Conservation (phyloP, 2,329 filamentous ascomycete species). For the Pseudocercospora musae region DNA sequence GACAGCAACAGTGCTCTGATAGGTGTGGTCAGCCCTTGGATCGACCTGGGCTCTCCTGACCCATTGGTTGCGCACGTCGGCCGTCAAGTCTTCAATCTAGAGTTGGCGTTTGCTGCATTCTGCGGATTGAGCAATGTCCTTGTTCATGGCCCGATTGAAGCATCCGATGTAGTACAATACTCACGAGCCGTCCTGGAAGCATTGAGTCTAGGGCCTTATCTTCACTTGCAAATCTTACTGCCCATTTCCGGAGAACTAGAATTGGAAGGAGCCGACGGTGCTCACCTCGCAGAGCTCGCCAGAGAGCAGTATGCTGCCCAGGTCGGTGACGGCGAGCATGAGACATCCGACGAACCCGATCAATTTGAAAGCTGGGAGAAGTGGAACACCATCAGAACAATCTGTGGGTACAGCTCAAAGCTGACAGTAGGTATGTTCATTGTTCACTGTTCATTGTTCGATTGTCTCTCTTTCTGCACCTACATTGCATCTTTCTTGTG, state of each 20-base stretch:
- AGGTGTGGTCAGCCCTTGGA: slow-evolving; percentile 83
- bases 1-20: slow-evolving; percentile 69
- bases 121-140: slow-evolving; percentile 83
- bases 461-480: background rate
- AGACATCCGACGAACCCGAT: slow-evolving; percentile 35
- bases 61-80: slow-evolving; percentile 82
- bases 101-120: slow-evolving; percentile 93
- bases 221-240: slow-evolving; percentile 76
- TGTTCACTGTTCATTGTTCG: slow-evolving; percentile 3
- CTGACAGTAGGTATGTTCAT: slow-evolving; percentile 73
- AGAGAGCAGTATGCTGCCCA: slow-evolving; percentile 33
- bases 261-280: slow-evolving; percentile 50
- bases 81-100: slow-evolving; percentile 82
- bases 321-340: slow-evolving; percentile 21
- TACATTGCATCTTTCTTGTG: background rate
- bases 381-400: slow-evolving; percentile 81
- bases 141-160: slow-evolving; percentile 64
- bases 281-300: slow-evolving; percentile 53
- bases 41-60: slow-evolving; percentile 80
- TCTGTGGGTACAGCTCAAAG: slow-evolving; percentile 80
- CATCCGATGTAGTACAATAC: slow-evolving; percentile 64
- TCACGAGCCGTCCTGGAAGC: slow-evolving; percentile 80
- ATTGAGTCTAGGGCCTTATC: slow-evolving; percentile 67
- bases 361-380: slow-evolving; percentile 84
- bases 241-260: slow-evolving; percentile 76